phyloP scores from a whole-genome alignment of 2,329 filamentous ascomycete genomes.

The Cryphonectria carpinicola region DNA sequence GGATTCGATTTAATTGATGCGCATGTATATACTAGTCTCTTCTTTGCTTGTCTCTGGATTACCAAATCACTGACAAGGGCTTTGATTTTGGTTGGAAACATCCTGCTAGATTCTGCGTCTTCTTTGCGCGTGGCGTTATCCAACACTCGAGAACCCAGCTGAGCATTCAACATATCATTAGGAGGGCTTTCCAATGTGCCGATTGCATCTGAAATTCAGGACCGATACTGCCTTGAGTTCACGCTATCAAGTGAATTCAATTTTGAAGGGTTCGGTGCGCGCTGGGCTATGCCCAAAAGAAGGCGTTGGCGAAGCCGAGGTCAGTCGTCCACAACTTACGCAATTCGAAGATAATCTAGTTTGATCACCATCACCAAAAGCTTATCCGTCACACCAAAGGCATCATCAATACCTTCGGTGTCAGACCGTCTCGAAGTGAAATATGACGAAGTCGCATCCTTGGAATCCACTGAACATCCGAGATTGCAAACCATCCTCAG shows the following conservation, averaged over 20 bases:
- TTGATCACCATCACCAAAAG: not conserved
- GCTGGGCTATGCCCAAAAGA: not conserved
- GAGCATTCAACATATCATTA: not conserved
- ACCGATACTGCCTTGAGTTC: not conserved
- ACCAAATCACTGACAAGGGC: not conserved
- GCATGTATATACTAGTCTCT: not conserved
- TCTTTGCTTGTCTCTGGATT: not conserved
- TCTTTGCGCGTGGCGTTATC: not conserved
- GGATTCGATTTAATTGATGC: not conserved
- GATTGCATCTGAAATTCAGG: not conserved
- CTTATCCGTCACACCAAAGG: not conserved
- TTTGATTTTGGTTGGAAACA: conserved; percentile 4
- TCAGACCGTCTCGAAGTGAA: not conserved
- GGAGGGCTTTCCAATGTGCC: not conserved
- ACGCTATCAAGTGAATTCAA: not conserved
- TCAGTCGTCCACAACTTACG: not conserved
- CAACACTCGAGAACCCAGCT: not conserved
- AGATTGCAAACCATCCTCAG: not conserved
- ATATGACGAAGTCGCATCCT: not conserved
- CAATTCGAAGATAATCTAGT: not conserved
- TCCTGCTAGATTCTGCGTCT: not conserved
- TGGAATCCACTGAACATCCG: not conserved
- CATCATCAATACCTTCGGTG: not conserved
- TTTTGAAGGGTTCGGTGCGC: not conserved
- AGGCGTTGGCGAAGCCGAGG: not conserved